Evolutionary conservation across 768 basidiomycete genomes (phyloP).

Genomic region (Leccinum variicolor): DNA sequence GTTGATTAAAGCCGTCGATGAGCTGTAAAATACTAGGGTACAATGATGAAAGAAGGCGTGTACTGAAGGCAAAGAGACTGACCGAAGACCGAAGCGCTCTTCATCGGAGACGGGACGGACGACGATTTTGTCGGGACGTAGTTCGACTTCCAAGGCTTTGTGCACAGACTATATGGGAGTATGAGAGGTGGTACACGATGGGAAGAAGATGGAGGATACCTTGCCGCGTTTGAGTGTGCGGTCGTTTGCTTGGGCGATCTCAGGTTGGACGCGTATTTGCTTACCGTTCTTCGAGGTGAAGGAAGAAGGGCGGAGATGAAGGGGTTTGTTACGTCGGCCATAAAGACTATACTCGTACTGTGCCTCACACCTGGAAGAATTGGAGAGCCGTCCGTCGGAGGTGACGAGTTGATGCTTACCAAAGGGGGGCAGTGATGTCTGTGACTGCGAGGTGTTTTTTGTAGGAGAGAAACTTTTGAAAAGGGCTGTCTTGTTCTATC

Average conservation of each 20-base stretch:
- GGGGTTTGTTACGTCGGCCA: constrained; percentile 48
- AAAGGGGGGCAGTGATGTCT: constrained; percentile 57
- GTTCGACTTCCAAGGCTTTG: constrained; percentile 70
- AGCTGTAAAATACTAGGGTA: constrained; percentile 65
- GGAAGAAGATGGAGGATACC: constrained; percentile 35
- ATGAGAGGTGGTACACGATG: background rate
- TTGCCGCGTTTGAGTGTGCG: constrained; percentile 48
- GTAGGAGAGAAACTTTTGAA: constrained; percentile 41
- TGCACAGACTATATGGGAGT: constrained; percentile 56
- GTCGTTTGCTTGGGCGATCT: constrained; percentile 55
- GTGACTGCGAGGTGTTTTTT: constrained; percentile 53
- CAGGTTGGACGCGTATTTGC: constrained; percentile 49
- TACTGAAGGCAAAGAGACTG: constrained; percentile 12
- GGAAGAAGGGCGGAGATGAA: constrained; percentile 49
- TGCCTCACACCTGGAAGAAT: constrained; percentile 63
- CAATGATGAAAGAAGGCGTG: background rate
- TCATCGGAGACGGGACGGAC: constrained; percentile 55
- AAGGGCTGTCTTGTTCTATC: constrained; percentile 36
- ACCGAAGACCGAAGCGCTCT: constrained; percentile 80
- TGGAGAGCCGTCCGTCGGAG: background rate
- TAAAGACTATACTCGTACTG: constrained; percentile 75
- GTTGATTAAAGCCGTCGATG: constrained; percentile 56
- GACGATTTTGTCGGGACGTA: constrained; percentile 52
- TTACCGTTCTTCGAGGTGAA: constrained; percentile 61
- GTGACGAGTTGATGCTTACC: constrained; percentile 37